Percentiles rank a stretch among this genome's conserved stretches.
phyloP scores from a whole-genome alignment of 2,329 filamentous ascomycete genomes.

The Penicillium sp. region DNA sequence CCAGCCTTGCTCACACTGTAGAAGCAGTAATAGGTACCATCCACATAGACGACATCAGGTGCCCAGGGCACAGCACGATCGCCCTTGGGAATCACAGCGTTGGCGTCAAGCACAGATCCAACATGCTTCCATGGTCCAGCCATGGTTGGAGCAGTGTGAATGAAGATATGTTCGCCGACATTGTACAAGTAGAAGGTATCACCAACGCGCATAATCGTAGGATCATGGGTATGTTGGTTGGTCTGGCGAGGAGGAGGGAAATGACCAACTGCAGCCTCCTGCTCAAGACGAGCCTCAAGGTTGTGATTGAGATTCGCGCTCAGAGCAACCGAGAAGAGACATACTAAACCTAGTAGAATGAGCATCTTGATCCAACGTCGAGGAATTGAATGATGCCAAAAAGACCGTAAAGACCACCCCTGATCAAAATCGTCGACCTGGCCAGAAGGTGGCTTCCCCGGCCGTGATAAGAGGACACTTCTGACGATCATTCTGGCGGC shows the following conservation, averaged over 20 bases:
- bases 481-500: slow-evolving; percentile 20
- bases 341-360: slow-evolving; percentile 16
- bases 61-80: slow-evolving; percentile 48
- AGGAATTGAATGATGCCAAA: slow-evolving; percentile 17
- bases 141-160: slow-evolving; percentile 28
- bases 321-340: slow-evolving; percentile 17
- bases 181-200: slow-evolving; percentile 33
- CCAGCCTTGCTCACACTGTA: slow-evolving; percentile 64
- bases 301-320: slow-evolving; percentile 11
- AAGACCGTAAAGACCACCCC: slow-evolving; percentile 12
- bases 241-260: slow-evolving; percentile 24
- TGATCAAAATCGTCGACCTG: slow-evolving; percentile 13
- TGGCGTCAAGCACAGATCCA: slow-evolving; percentile 29
- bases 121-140: slow-evolving; percentile 32
- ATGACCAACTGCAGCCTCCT: slow-evolving; percentile 4
- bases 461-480: slow-evolving; percentile 23
- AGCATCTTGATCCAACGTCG: slow-evolving; percentile 26
- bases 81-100: slow-evolving; percentile 35
- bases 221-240: slow-evolving; percentile 32
- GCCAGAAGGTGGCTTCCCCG: slow-evolving; percentile 16
- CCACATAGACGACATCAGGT: slow-evolving; percentile 59
- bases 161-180: slow-evolving; percentile 32
- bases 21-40: slow-evolving; percentile 61
- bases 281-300: slow-evolving; percentile 3
- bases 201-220: slow-evolving; percentile 29